Base-by-base conservation (phyloP, 2,329 filamentous ascomycete genomes). In the Pezicula neosporulosa region DNA sequence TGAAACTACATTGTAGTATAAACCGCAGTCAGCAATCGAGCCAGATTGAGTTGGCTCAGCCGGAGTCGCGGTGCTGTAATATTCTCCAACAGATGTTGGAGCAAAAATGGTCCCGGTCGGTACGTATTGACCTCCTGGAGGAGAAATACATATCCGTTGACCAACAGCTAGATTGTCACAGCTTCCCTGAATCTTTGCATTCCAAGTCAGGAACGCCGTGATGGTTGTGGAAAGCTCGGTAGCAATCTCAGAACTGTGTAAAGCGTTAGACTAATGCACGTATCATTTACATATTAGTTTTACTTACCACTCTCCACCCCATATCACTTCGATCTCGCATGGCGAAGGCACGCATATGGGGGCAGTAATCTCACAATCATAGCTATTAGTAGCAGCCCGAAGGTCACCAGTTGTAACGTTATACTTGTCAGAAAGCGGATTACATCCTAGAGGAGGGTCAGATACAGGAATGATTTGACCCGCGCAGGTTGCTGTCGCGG, bases 61-160 rank as follows among this genome's bases (percentile, higher is more conserved):
- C n/a, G 52, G 18, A 15, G 51, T 60, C 2, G 59, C 55, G 10
- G 59, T 55, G 15, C 52, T 57, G 43, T 57, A 59, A 50, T 58
- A 60, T 27, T 46, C n/a, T 18, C 47, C 44, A 5, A 46, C 50
- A 28, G 41, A 35, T 9, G 45, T 49, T 12, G 54, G 51, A 30
- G 47, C 52, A 41, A 33, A 39, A 15, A 55, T 44, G 24, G 56
- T 53, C 8, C 47, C 49, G 4, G 37, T 42, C 7, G 53, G 51
- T 3, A 30, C 13, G 28, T 45, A 44, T 19, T 44, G 27, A 15
- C 21, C 35, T 51, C 53, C 52, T 35, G 27, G 33, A 28, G 47
- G 46, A 21, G 44, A 21, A 12, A 21, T 55, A 35, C 56, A 58
- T 13, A 58, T 36, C 5, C 56, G 43, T 39, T 58, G 56, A 2